Base-by-base conservation (phyloP, 768 basidiomycete genomes). In the Pulveroboletus frians region DNA sequence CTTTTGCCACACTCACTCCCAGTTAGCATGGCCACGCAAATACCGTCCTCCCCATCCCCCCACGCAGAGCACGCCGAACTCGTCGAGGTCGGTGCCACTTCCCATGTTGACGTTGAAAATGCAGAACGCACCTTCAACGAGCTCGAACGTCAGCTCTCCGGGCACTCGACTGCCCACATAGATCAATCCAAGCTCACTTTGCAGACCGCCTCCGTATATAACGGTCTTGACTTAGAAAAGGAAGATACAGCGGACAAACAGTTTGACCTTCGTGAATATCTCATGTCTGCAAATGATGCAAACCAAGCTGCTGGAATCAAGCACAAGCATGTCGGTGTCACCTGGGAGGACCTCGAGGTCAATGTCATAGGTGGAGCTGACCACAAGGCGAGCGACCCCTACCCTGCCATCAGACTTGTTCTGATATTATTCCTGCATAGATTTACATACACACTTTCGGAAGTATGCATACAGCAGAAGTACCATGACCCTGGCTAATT, bases 311-410 rank as follows among this genome's bases (percentile, higher is more conserved):
- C 83, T 2, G 85, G 85, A 14, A 82, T 87, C 40, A 77, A 76
- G 50, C 81, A 83, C 57, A 88, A 88, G 60, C 81, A 84, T 51
- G 84, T 88, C 8, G 85, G 85, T 29, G 80, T 89, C 20, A 79
- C 79, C 21, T 89, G 87, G 87, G 76, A 85, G 44, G 73, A 83
- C 55, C 69, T 89, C 1, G 71, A 80, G 50, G 86, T 88, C 29
- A 71, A 79, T 6, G 83, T 80, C 29, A 50, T 73, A 4, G 85
- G 83, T 17, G 78, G 76, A 11, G 58, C 68, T 10, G 73, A 77
- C 62, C 72, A 69, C 61, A 87, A 85, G 72, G 85, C 78, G 40
- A 37, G 70, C 50, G 10, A 7, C 23, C 18, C 37, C 21, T 17
- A 3, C 2, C 15, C 17, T 17, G 14, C 2, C 32, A 21, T 29